Percentiles rank a stretch among this genome's conserved stretches.
Conservation (phyloP, 2,329 filamentous ascomycete species). For the Monilinia laxa region DNA sequence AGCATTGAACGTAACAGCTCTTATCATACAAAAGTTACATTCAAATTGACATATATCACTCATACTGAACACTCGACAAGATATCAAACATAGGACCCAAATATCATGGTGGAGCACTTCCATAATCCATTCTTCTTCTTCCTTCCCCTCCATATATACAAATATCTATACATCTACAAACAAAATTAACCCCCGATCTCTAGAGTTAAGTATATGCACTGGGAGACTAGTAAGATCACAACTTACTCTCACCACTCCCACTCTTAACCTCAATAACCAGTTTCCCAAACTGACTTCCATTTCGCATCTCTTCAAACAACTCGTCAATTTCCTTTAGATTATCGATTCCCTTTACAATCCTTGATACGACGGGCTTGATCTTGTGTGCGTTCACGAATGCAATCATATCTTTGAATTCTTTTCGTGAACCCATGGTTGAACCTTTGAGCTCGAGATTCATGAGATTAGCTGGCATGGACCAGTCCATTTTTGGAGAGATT, state of each 20-base stretch:
- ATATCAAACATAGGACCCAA: background rate
- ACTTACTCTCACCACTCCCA: conserved; percentile 9
- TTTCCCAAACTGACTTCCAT: conserved; percentile 87
- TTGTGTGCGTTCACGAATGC: conserved; percentile 72
- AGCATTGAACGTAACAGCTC: background rate
- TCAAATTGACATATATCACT: background rate
- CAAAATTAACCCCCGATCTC: background rate
- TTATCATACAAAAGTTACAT: background rate
- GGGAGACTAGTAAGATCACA: background rate
- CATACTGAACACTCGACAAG: background rate
- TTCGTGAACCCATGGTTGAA: conserved; percentile 85
- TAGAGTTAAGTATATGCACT: background rate
- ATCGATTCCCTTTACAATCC: conserved; percentile 69
- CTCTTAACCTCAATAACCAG: conserved; percentile 70
- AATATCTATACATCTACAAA: background rate
- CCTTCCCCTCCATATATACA: background rate
- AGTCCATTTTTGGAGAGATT: conserved; percentile 78
- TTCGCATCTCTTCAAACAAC: conserved; percentile 85
- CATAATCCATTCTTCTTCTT: background rate
- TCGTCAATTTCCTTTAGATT: conserved; percentile 76
- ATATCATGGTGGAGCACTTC: background rate
- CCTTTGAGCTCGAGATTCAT: conserved; percentile 86
- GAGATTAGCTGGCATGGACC: conserved; percentile 77
- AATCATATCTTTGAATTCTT: conserved; percentile 90
- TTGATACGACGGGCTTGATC: conserved; percentile 75